Conservation (phyloP, 192 early-diverging fungal species). For the Powellomyces hirtus region DNA sequence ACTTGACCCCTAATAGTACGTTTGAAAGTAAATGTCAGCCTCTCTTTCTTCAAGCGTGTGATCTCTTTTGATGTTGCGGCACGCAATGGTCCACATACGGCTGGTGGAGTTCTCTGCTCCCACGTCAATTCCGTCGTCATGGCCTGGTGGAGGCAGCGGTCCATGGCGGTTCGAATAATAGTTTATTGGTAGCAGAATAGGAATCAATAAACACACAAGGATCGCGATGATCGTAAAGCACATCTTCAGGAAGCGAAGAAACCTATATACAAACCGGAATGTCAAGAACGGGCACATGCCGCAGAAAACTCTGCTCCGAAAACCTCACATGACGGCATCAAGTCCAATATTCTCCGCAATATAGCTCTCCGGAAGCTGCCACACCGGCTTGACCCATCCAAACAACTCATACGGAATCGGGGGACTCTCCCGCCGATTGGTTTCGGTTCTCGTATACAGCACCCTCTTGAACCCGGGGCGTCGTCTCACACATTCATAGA, state of each 20-base stretch:
- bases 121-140: too few relatives aligned
- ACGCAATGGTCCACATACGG: too few relatives aligned
- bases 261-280: too few relatives aligned
- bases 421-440: slow-evolving; percentile 32
- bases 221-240: slow-evolving; percentile 27
- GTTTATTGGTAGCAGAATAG: slow-evolving; percentile 44
- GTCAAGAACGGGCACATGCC: background rate
- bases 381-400: slow-evolving; percentile 38
- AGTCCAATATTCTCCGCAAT: slow-evolving; percentile 47
- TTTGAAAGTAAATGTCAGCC: too few relatives aligned
- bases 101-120: too few relatives aligned
- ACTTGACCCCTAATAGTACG: slow-evolving; percentile 12
- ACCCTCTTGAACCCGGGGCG: slow-evolving; percentile 23
- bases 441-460: slow-evolving; percentile 36
- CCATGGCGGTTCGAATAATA: slow-evolving; percentile 19
- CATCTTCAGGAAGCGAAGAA: slow-evolving; percentile 45
- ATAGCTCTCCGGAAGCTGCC: slow-evolving; percentile 32
- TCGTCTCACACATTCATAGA: slow-evolving; percentile 35
- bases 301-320: background rate
- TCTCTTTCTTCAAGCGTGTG: too few relatives aligned
- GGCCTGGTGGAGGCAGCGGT: background rate
- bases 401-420: slow-evolving; percentile 33
- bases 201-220: slow-evolving; percentile 30
- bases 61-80: too few relatives aligned
- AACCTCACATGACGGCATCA: slow-evolving; percentile 46